A percentile compares a stretch with the other conserved stretches of the same genome.
These are phyloP conservation scores for Candida boleticola DNA, from an alignment of 805 yeast species.

Conservation along the genomic window DNA sequence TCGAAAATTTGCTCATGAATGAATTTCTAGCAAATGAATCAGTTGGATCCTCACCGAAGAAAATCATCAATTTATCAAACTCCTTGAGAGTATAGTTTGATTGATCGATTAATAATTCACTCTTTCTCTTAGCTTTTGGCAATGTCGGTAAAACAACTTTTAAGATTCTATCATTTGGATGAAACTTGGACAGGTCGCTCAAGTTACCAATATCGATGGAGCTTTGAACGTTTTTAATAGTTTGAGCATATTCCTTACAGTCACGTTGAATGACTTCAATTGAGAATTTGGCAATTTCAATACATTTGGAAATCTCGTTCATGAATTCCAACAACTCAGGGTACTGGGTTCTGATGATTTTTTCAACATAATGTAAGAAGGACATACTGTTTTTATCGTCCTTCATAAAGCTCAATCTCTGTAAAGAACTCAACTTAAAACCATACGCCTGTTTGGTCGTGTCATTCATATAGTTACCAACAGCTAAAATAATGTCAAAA, in stretches of 20 bases:
- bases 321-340: conserved; percentile 63
- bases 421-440: conserved; percentile 66
- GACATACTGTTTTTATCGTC: conserved; percentile 68
- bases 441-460: conserved; percentile 65
- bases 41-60: conserved; percentile 70
- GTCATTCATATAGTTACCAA: conserved; percentile 82
- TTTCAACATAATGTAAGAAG: conserved; percentile 73
- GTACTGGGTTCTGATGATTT: conserved; percentile 59
- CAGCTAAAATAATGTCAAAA: conserved; percentile 63
- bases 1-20: conserved; percentile 61
- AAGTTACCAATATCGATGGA: conserved; percentile 62
- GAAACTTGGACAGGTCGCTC: conserved; percentile 59
- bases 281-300: conserved; percentile 57
- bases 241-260: conserved; percentile 51
- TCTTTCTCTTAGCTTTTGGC: conserved; percentile 54
- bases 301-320: conserved; percentile 54
- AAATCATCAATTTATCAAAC: conserved; percentile 59
- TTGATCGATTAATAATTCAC: conserved; percentile 50
- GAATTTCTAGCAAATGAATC: conserved; percentile 52
- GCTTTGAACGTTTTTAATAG: conserved; percentile 49
- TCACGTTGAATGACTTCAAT: conserved; percentile 63
- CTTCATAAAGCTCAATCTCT: conserved; percentile 68
- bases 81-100: conserved; percentile 48
- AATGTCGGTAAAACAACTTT: conserved; percentile 51
- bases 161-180: conserved; percentile 63